Percentiles rank a stretch among this genome's conserved stretches.
Conservation (phyloP, 1,284 basidiomycete species). For the Trichosporon coremiiforme region DNA sequence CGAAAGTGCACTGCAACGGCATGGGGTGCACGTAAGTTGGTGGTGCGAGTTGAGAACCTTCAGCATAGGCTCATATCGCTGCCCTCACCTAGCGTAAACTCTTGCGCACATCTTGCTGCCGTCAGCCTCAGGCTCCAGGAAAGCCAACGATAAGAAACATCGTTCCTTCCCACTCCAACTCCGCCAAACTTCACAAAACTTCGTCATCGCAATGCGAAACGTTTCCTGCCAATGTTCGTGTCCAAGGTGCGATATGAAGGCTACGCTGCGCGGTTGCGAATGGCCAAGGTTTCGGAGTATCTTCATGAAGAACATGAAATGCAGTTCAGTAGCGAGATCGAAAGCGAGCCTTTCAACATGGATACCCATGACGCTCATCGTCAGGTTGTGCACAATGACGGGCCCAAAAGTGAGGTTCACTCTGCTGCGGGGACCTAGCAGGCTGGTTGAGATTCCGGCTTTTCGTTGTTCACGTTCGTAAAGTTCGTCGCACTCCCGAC, state of each 20-base stretch:
- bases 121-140: neutral
- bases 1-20: neutral
- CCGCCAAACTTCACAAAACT: neutral
- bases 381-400: neutral
- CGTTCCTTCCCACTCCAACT: neutral
- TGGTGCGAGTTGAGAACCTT: slow-evolving; percentile 1
- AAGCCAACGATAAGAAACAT: neutral
- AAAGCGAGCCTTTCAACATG: neutral
- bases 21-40: neutral
- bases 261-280: neutral
- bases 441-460: neutral
- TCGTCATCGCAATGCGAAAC: neutral
- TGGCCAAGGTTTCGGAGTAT: slow-evolving; percentile 2
- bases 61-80: neutral
- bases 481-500: neutral
- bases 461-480: neutral
- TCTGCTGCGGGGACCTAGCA: neutral
- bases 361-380: neutral
- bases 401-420: neutral
- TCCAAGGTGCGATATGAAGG: neutral
- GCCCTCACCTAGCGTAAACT: neutral
- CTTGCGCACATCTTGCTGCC: neutral
- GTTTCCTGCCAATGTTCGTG: neutral
- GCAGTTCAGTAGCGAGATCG: neutral
- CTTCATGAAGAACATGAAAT: neutral